Percentiles rank a stretch among this genome's conserved stretches.
Evolutionary conservation across 257 asterid genomes (phyloP).

Genomic region (Solanum sitiens): DNA sequence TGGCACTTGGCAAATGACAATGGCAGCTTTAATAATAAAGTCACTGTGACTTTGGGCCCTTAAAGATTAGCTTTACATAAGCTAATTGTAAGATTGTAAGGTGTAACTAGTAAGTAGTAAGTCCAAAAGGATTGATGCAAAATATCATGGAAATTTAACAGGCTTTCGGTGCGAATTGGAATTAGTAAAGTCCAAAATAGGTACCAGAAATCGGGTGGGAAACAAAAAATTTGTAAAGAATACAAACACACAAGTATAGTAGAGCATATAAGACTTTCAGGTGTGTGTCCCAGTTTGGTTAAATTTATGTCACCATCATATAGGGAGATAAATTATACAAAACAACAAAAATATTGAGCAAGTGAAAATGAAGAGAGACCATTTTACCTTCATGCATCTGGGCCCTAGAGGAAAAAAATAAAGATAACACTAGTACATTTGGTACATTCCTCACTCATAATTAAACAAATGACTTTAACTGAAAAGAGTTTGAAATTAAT

Average conservation of each 20-base stretch:
- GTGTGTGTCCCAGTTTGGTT: not conserved
- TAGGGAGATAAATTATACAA: not conserved
- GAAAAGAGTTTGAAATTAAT: not conserved
- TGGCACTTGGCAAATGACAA: not conserved
- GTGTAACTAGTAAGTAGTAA: not conserved
- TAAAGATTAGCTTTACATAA: not conserved
- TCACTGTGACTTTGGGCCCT: not conserved
- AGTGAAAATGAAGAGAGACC: not conserved
- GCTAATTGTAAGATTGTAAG: not conserved
- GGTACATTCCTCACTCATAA: not conserved
- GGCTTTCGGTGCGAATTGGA: not conserved
- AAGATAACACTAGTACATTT: not conserved
- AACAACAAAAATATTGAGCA: not conserved
- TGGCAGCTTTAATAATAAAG: not conserved
- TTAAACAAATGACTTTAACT: not conserved
- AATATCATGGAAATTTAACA: not conserved
- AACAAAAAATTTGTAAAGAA: not conserved
- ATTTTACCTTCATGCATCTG: not conserved
- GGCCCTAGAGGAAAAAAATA: not conserved
- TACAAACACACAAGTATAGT: not conserved
- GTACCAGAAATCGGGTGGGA: not conserved
- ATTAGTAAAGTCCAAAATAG: not conserved
- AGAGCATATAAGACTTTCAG: not conserved
- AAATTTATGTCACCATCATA: not conserved
- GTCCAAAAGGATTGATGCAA: not conserved